Evolutionary conservation across 2,329 filamentous ascomycete genomes (phyloP), one percentile per base, ranked within the genome.

Genomic region (Pezicula neosporulosa): DNA sequence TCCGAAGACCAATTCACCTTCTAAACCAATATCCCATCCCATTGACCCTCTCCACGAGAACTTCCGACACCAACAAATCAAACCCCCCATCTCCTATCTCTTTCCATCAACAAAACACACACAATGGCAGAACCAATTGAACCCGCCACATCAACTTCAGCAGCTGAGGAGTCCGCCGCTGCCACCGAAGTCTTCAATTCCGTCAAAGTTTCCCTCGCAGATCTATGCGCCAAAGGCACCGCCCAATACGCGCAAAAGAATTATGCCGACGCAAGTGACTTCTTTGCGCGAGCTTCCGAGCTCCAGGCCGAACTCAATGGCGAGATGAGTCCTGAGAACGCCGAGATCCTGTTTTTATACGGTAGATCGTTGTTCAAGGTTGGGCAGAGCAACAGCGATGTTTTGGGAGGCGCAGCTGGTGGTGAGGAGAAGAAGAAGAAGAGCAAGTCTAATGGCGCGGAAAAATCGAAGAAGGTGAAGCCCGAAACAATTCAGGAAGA

Each of bases 311-410:
- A 90, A 68, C 77, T 97, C 68, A 94, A 97, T 68, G 94, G 93
- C 69, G 94, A 97, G 72, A 89, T 95, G 79, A 85, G 85, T 15
- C 84, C 89, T 4, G 86, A 90, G 52, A 99, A 99, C 63, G 93
- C 92, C 47, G 93, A 97, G 67, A 82, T 99, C 44, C 82, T 97
- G 18, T 99, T 96, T 70, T 82, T 91, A 57, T 99, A 99, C 71
- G 94, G 94, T 13, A 89, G 93, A 66, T 90, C 90, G 51, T 76
- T 99, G 18, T 97, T 96, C 78, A 92, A 92, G 69, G 88, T 97
- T 54, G 94, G 92, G 28, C 89, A 97, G 68, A 86, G 84, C 68
- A 96, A 96, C 71, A 97, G 91, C 66, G 92, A 97, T 66, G 92
- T 99, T 21, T 78, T 99, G 35, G 94, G 94, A 51, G 89, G 88